Evolutionary conservation across 768 basidiomycete genomes (phyloP).

Genomic region (Daedaleopsis sinensis): DNA sequence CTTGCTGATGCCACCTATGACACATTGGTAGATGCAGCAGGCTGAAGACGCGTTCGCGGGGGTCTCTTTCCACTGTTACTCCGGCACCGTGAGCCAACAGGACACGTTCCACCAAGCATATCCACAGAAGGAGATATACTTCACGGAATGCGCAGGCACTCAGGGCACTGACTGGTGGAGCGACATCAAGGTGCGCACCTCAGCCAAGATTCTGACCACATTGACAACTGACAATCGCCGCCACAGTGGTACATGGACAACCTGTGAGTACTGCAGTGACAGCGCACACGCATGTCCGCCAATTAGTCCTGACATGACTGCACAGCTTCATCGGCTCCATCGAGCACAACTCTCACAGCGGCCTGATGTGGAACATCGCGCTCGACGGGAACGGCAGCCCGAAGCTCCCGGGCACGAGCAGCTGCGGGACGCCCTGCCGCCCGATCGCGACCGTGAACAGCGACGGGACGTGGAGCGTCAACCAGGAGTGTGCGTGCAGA

Average conservation of each 20-base stretch:
- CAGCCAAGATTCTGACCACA: neutral
- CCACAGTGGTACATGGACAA: constrained; percentile 71
- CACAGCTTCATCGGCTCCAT: constrained; percentile 46
- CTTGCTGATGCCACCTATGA: neutral
- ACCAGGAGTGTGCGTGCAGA: constrained; percentile 66
- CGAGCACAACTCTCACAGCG: constrained; percentile 45
- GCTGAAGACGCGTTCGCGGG: constrained; percentile 60
- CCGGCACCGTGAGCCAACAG: constrained; percentile 55
- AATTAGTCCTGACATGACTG: neutral
- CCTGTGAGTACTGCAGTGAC: constrained; percentile 52
- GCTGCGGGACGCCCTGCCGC: constrained; percentile 68
- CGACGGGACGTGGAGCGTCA: constrained; percentile 62
- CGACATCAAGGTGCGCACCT: constrained; percentile 64
- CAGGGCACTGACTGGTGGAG: constrained; percentile 77
- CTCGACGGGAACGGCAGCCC: constrained; percentile 66
- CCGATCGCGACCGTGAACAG: constrained; percentile 68
- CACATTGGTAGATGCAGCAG: constrained; percentile 50
- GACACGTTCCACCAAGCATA: constrained; percentile 56
- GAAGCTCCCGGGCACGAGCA: constrained; percentile 62
- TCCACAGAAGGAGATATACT: constrained; percentile 59
- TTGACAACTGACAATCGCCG: neutral
- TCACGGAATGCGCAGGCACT: constrained; percentile 68
- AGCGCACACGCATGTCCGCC: constrained; percentile 29
- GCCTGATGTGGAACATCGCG: constrained; percentile 78
- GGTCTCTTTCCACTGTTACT: constrained; percentile 75